Evolutionary conservation across 2,329 filamentous ascomycete genomes (phyloP).

Genomic region (Pseudocercospora fijiensis): DNA sequence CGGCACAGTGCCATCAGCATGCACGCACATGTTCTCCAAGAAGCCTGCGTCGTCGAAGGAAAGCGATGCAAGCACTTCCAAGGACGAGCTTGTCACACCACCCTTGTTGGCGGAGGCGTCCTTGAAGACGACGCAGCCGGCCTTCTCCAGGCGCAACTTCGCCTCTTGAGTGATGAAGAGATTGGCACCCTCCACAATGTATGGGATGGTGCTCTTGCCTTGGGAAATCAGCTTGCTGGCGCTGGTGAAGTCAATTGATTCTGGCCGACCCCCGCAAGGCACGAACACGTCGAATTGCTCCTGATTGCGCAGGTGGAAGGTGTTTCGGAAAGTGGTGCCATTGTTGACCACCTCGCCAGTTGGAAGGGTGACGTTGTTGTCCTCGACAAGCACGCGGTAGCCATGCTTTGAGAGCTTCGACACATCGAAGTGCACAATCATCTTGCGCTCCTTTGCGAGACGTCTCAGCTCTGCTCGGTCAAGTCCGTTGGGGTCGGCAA

Average conservation of each 20-base stretch:
- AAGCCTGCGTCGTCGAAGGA: slow-evolving; percentile 91
- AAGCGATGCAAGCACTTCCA: slow-evolving; percentile 90
- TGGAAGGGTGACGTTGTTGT: slow-evolving; percentile 83
- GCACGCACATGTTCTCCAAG: slow-evolving; percentile 87
- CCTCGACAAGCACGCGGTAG: slow-evolving; percentile 89
- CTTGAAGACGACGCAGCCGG: slow-evolving; percentile 95
- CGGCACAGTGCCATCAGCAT: slow-evolving; percentile 72
- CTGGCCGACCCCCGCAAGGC: slow-evolving; percentile 91
- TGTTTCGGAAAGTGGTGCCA: slow-evolving; percentile 94
- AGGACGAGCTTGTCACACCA: slow-evolving; percentile 92
- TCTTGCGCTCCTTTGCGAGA: slow-evolving; percentile 79
- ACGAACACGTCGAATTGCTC: slow-evolving; percentile 84
- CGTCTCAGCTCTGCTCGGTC: slow-evolving; percentile 79
- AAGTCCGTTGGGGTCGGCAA: slow-evolving; percentile 88
- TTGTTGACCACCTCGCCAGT: slow-evolving; percentile 84
- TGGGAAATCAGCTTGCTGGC: slow-evolving; percentile 86
- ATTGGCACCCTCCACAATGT: slow-evolving; percentile 97
- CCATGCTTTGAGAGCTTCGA: slow-evolving; percentile 83
- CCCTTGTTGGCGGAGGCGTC: slow-evolving; percentile 98
- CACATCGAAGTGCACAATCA: slow-evolving; percentile 84
- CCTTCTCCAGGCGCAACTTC: slow-evolving; percentile 89
- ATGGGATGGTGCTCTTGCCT: slow-evolving; percentile 83
- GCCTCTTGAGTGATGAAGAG: slow-evolving; percentile 98
- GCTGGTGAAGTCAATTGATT: slow-evolving; percentile 89
- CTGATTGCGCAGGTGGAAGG: slow-evolving; percentile 77